Evolutionary conservation across 176 grass and related monocot species (phyloP).

Genomic region (Rhipidocladum racemiflorum): DNA sequence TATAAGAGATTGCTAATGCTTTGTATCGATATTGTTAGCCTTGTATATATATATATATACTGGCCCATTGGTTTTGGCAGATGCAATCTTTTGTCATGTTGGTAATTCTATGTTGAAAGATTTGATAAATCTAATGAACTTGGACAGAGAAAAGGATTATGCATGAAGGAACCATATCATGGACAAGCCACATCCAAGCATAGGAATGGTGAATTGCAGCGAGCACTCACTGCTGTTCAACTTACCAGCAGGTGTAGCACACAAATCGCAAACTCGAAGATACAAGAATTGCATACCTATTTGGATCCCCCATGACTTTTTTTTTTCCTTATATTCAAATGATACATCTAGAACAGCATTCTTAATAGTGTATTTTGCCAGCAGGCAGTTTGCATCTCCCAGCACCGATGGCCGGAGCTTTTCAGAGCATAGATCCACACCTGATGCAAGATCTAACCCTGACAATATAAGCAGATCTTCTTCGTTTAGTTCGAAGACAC

Average conservation of each 20-base stretch:
- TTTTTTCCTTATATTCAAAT: constrained; percentile 6
- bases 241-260: constrained; percentile 61
- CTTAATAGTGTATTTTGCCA: constrained; percentile 32
- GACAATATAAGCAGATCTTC: constrained; percentile 86
- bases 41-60: too few species aligned
- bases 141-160: constrained; percentile 83
- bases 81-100: constrained; percentile 19
- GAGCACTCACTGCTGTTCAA: constrained; percentile 46
- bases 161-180: constrained; percentile 53
- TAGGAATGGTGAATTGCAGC: constrained; percentile 68
- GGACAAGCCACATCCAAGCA: constrained; percentile 42
- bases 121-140: constrained; percentile 20
- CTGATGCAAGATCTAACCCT: constrained; percentile 58
- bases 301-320: not conserved
- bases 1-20: too few species aligned
- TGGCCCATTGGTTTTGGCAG: too few species aligned
- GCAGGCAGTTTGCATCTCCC: constrained; percentile 66
- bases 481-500: constrained; percentile 74
- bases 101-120: constrained; percentile 20
- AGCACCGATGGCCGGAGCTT: constrained; percentile 60
- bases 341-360: constrained; percentile 3
- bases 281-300: constrained; percentile 3
- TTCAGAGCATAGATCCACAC: constrained; percentile 69
- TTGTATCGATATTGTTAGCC: too few species aligned
- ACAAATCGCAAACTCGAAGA: not conserved